Conservation (phyloP, 495 filamentous ascomycete species). For the Staphylotrichum tortipilum region DNA sequence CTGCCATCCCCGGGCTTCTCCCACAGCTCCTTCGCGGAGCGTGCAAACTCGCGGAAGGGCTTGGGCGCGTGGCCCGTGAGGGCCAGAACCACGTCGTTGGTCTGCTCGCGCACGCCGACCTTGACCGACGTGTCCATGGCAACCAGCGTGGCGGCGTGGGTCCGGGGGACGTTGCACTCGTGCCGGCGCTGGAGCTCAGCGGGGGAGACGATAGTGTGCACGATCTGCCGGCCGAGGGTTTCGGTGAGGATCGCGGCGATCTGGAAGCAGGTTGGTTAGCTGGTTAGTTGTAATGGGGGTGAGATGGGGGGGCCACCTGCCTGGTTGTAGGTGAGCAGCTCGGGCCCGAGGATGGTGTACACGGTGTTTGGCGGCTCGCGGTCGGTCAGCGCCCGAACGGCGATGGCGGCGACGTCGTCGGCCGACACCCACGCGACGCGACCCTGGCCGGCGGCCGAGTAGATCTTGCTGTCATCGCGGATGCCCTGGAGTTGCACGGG, state of each 20-base stretch:
- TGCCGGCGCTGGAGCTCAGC: too few relatives aligned
- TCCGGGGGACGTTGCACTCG: too few relatives aligned
- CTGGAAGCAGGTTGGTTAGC: slow-evolving; percentile 15
- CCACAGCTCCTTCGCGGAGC: too few relatives aligned
- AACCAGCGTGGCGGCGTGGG: too few relatives aligned
- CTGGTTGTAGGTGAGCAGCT: slow-evolving; percentile 38
- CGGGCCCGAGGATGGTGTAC: slow-evolving; percentile 37
- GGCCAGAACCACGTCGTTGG: too few relatives aligned
- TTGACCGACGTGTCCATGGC: too few relatives aligned
- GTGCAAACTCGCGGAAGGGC: too few relatives aligned
- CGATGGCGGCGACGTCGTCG: slow-evolving; percentile 42
- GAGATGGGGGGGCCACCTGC: slow-evolving; percentile 18
- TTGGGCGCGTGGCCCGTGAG: too few relatives aligned
- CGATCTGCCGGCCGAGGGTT: slow-evolving; percentile 28
- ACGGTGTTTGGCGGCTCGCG: slow-evolving; percentile 36
- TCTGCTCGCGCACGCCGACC: too few relatives aligned
- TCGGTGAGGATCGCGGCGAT: slow-evolving; percentile 35
- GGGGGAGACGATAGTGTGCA: too few relatives aligned
- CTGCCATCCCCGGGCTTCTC: too few relatives aligned
- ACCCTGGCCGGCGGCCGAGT: slow-evolving; percentile 36
- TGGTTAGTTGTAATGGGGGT: neutral
- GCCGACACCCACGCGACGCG: slow-evolving; percentile 41
- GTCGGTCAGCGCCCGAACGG: slow-evolving; percentile 32
- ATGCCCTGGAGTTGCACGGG: slow-evolving; percentile 24
- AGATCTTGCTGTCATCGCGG: slow-evolving; percentile 36